Conservation (phyloP, 2,329 filamentous ascomycete species). For the Aspergillus udagawae region DNA sequence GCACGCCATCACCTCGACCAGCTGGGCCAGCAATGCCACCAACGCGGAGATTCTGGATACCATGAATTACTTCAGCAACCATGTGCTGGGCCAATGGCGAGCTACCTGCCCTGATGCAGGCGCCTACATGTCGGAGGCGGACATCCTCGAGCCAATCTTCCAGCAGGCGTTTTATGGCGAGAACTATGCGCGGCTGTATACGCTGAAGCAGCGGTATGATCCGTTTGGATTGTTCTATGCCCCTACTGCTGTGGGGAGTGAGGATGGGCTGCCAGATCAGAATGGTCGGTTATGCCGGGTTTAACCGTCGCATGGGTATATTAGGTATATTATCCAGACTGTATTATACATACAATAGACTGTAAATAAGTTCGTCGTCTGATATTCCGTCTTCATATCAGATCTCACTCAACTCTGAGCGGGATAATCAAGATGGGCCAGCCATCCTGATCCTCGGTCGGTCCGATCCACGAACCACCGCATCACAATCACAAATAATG, state of each 20-base stretch:
- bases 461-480: background rate
- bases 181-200: conserved; percentile 23
- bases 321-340: background rate
- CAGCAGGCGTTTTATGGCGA: conserved; percentile 28
- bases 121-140: conserved; percentile 47
- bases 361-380: background rate
- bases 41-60: conserved; percentile 35
- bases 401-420: background rate
- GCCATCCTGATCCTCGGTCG: background rate
- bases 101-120: conserved; percentile 21
- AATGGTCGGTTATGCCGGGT: conserved; percentile 42
- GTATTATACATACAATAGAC: background rate
- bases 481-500: background rate
- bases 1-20: conserved; percentile 23
- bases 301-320: background rate
- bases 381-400: background rate
- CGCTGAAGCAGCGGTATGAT: conserved; percentile 53
- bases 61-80: conserved; percentile 20
- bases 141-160: conserved; percentile 38
- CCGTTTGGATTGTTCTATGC: conserved; percentile 48
- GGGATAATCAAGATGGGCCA: background rate
- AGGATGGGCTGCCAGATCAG: conserved; percentile 25
- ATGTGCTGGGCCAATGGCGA: conserved; percentile 21
- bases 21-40: conserved; percentile 19
- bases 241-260: conserved; percentile 45